Evolutionary conservation across 106 monocot genomes (phyloP).

Genomic region (Alisma plantagoaquatica): DNA sequence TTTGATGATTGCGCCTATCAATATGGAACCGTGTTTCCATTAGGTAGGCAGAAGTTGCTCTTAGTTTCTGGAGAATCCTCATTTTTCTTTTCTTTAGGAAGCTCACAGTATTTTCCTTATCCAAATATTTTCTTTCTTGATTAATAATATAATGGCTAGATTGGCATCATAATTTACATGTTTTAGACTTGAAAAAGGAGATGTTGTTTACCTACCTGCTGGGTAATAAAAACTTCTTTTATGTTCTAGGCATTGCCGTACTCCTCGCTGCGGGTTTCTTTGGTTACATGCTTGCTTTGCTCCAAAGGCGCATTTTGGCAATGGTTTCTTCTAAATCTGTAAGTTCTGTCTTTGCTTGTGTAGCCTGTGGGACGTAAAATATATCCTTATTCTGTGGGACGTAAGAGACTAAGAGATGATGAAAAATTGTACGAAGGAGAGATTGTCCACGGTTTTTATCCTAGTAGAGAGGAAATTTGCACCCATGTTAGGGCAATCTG

Average conservation of each 20-base stretch:
- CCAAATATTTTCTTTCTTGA: too few species aligned
- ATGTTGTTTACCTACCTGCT: background rate
- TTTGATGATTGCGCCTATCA: slow-evolving; percentile 95
- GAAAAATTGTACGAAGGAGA: too few species aligned
- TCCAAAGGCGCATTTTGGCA: slow-evolving; percentile 66
- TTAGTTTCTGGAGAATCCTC: background rate
- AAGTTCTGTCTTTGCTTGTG: too few species aligned
- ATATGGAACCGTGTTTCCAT: slow-evolving; percentile 67
- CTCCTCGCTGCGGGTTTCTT: slow-evolving; percentile 96
- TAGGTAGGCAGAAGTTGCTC: slow-evolving; percentile 32
- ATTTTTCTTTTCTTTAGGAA: background rate
- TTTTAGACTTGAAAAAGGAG: background rate
- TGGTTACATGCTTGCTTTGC: slow-evolving; percentile 97
- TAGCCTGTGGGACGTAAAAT: too few species aligned
- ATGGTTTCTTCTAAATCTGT: slow-evolving; percentile 72
- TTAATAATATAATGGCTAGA: too few species aligned
- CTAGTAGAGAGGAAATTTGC: too few species aligned
- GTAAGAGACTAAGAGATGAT: too few species aligned
- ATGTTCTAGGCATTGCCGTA: slow-evolving; percentile 59
- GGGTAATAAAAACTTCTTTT: background rate
- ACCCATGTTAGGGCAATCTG: too few species aligned
- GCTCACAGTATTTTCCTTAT: too few species aligned
- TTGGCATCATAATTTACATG: background rate
- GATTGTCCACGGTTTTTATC: too few species aligned
- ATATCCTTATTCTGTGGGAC: too few species aligned